Conservation (phyloP, 2,329 filamentous ascomycete species). For the Apiospora kogelbergensis region DNA sequence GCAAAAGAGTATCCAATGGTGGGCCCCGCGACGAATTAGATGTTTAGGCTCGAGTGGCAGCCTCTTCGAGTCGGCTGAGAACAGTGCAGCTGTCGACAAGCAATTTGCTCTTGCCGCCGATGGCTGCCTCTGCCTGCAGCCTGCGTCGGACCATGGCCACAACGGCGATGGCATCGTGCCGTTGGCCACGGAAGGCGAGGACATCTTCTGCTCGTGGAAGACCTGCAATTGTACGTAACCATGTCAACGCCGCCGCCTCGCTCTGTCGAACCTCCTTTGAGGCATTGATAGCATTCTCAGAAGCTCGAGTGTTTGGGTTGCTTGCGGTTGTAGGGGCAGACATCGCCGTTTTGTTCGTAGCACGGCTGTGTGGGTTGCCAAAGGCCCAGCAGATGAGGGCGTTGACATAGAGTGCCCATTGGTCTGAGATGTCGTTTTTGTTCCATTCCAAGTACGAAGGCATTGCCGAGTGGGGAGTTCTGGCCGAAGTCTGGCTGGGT, state of each 20-base stretch:
- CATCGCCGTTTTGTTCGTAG: not conserved
- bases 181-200: constrained; percentile 35
- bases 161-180: constrained; percentile 42
- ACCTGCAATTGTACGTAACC: constrained; percentile 39
- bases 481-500: not conserved
- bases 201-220: constrained; percentile 38
- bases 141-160: constrained; percentile 48
- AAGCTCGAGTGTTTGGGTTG: constrained; percentile 14
- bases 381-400: constrained; percentile 61
- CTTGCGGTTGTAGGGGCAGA: not conserved
- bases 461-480: not conserved
- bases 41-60: constrained; percentile 22
- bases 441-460: constrained; percentile 15
- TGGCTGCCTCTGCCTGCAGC: constrained; percentile 48
- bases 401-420: constrained; percentile 75
- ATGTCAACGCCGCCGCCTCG: constrained; percentile 33
- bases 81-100: constrained; percentile 55
- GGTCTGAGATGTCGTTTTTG: constrained; percentile 72
- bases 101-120: constrained; percentile 46
- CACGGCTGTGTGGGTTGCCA: constrained; percentile 30
- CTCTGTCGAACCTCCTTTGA: constrained; percentile 35
- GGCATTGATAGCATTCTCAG: constrained; percentile 23
- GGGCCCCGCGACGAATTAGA: not conserved
- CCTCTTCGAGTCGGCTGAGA: constrained; percentile 50
- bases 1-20: not conserved